These are phyloP conservation scores for Mucor plumbeus DNA, from an alignment of 371 early-diverging fungal genomes.

Conservation along the genomic window DNA sequence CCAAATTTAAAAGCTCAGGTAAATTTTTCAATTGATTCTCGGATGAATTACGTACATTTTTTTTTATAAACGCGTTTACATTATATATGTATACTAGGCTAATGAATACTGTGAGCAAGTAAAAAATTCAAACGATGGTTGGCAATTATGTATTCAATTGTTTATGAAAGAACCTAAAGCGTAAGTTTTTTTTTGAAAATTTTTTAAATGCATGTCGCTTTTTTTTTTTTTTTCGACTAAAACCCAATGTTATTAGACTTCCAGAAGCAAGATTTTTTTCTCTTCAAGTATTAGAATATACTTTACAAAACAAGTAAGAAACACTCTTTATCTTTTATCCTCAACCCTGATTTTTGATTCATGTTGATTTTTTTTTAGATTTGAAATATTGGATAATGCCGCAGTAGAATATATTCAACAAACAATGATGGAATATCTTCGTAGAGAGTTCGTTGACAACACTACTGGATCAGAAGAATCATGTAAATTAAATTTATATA, in stretches of 20 bases:
- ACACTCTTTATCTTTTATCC: no score
- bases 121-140: constrained; percentile 79
- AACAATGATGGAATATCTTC: constrained; percentile 75
- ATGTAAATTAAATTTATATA: constrained; percentile 42
- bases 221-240: constrained; percentile 13
- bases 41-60: neutral
- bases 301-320: constrained; percentile 65
- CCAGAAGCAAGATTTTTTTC: constrained; percentile 87
- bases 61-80: constrained; percentile 1
- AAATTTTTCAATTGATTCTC: constrained; percentile 17
- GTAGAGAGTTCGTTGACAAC: constrained; percentile 64
- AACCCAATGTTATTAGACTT: constrained; percentile 54
- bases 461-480: constrained; percentile 58
- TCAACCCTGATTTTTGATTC: neutral
- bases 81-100: constrained; percentile 59
- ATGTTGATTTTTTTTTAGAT: constrained; percentile 33
- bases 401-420: constrained; percentile 67
- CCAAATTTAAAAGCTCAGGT: constrained; percentile 78
- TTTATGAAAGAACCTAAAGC: constrained; percentile 78
- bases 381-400: constrained; percentile 57
- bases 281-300: constrained; percentile 84
- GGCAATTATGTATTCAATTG: constrained; percentile 84
- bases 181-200: constrained; percentile 45
- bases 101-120: constrained; percentile 86
- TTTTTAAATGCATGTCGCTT: neutral